Base-by-base conservation (phyloP, 2,329 filamentous ascomycete genomes). In the Graphilbum ipis-grandicollis region DNA sequence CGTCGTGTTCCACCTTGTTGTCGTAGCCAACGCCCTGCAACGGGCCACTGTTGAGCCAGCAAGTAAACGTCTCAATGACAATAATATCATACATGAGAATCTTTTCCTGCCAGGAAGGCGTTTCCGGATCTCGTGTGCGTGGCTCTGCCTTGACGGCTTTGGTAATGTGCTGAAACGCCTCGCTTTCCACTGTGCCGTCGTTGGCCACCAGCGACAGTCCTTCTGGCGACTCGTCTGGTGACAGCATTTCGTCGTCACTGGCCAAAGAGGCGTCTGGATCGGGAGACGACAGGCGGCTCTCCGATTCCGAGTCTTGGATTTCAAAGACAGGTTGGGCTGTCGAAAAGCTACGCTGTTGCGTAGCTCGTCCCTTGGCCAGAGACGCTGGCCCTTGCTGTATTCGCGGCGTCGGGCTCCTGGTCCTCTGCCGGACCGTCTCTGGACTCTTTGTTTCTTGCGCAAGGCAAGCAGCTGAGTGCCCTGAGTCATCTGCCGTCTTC, bases 31-130 rank as follows among this genome's bases (percentile, higher is more conserved):
- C 66, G 4, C 62, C 60, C 12, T 64, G 65, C 32, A 86, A 56
- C 19, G 73, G 71, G 12, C 78, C 78, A 4, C 66, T 66, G 46
- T 93, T 94, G 14, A 96, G 57, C 80, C 85, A 96, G 0, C 61
- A 57, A 0, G 86, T 70, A 13, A 98, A 60, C 45, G 94, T 85
- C 55, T 96, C 88, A 0, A 94, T 56, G 2, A 90, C 66, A 31
- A 98, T 79, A 0, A 88, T 84, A 48, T 96, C 86, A 52, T 92
- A 96, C 52, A 96, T 71, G 6, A 96, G 62, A 33, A 98, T 94
- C 57, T 85, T 92, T 56, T 96, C 84, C 47, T 92, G 67, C 82
- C 86, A 96, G 2, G 72, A 84, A 13, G 72, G 73, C 3, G 65
- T 52, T 7, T 44, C 43, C 1, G 64, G 56, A 44, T 75, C 60